Conservation (phyloP, 805 yeast genomes). For the Jamesozyma jinghongensis region DNA sequence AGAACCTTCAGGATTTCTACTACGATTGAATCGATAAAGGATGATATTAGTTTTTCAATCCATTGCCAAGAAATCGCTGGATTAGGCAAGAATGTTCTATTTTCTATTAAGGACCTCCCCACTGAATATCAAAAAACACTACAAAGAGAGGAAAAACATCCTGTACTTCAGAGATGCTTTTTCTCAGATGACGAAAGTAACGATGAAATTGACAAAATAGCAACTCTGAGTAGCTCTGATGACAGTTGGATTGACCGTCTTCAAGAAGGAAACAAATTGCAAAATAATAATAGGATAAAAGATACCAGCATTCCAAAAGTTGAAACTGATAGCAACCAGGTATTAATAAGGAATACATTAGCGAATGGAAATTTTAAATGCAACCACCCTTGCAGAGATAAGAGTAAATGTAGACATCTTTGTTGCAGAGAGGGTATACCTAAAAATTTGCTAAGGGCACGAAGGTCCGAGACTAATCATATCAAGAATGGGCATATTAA, state of each 20-base stretch:
- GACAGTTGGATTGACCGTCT: conserved; percentile 24
- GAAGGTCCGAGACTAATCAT: not conserved
- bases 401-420: conserved; percentile 35
- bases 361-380: conserved; percentile 33
- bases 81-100: conserved; percentile 8
- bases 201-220: not conserved
- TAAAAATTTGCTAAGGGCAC: conserved; percentile 4
- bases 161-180: conserved; percentile 6
- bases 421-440: conserved; percentile 42
- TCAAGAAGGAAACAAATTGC: conserved; percentile 10
- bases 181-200: not conserved
- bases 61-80: conserved; percentile 36
- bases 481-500: not conserved
- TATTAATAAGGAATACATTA: conserved; percentile 8
- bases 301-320: not conserved
- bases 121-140: not conserved
- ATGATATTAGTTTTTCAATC: conserved; percentile 25
- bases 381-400: conserved; percentile 35
- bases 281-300: not conserved
- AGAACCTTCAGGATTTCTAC: conserved; percentile 26
- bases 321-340: not conserved
- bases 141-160: not conserved
- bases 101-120: conserved; percentile 8
- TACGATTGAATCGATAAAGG: conserved; percentile 11
- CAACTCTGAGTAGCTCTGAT: conserved; percentile 1